These are phyloP conservation scores for Coniella vitis DNA, from an alignment of 2,329 filamentous ascomycete genomes.

Conservation along the genomic window DNA sequence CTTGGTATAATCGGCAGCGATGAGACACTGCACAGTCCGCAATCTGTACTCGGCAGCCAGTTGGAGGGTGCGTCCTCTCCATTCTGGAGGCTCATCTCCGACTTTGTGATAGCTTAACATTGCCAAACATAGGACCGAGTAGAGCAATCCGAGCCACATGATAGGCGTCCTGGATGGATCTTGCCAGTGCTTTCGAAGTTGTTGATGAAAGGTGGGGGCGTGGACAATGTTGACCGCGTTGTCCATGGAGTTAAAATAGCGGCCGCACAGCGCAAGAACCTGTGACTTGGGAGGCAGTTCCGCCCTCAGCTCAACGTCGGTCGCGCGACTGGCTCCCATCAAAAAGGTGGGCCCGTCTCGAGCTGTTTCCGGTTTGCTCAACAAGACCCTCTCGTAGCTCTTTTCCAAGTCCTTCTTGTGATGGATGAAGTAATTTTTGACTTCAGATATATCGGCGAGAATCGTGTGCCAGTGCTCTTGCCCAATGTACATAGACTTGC, in stretches of 20 bases:
- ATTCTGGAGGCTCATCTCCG: slow-evolving; percentile 73
- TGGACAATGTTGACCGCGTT: slow-evolving; percentile 70
- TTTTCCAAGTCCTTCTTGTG: slow-evolving; percentile 87
- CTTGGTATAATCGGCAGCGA: slow-evolving; percentile 70
- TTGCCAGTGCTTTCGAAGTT: slow-evolving; percentile 60
- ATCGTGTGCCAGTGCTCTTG: slow-evolving; percentile 80
- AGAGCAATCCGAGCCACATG: slow-evolving; percentile 73
- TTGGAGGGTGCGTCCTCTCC: slow-evolving; percentile 58
- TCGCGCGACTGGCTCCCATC: slow-evolving; percentile 65
- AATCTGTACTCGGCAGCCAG: slow-evolving; percentile 59
- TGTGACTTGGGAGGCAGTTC: slow-evolving; percentile 74
- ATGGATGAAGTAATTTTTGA: slow-evolving; percentile 79
- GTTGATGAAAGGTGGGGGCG: slow-evolving; percentile 75
- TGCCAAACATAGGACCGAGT: slow-evolving; percentile 68
- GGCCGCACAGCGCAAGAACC: slow-evolving; percentile 76
- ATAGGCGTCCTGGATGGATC: slow-evolving; percentile 65
- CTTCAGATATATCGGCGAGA: slow-evolving; percentile 77
- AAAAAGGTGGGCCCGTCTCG: slow-evolving; percentile 69
- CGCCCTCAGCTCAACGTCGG: slow-evolving; percentile 69
- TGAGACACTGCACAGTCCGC: slow-evolving; percentile 70
- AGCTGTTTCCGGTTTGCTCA: slow-evolving; percentile 54
- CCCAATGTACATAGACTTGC: slow-evolving; percentile 74
- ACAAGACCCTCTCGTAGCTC: slow-evolving; percentile 69
- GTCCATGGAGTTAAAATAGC: slow-evolving; percentile 83
- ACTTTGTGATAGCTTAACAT: slow-evolving; percentile 75